Conservation (phyloP, 345 rosid species). For the Pistacia atlantica region DNA sequence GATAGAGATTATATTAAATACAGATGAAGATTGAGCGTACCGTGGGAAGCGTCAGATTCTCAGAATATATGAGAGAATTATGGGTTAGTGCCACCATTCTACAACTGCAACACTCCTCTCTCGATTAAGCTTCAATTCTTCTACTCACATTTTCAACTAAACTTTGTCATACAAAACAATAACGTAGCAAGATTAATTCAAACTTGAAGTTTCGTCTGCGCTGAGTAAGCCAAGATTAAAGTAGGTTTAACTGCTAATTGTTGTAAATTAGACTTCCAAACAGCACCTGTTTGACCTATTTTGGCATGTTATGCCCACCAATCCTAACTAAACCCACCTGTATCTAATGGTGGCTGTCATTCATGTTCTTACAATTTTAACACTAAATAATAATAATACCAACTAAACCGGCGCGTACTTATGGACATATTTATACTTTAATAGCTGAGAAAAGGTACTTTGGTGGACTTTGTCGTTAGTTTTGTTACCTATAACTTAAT, state of each 20-base stretch:
- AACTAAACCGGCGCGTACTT: neutral
- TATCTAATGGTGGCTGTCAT: slow-evolving; percentile 22
- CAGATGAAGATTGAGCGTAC: slow-evolving; percentile 24
- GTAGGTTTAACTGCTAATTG: slow-evolving; percentile 16
- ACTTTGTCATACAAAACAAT: neutral
- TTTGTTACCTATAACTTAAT: neutral
- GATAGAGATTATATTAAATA: too few species aligned
- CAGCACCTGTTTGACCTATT: neutral
- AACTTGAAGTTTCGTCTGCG: slow-evolving; percentile 20
- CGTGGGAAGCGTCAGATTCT: slow-evolving; percentile 43
- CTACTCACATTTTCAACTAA: neutral
- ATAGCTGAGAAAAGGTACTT: neutral
- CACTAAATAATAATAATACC: neutral
- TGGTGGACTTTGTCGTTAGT: slow-evolving; percentile 12
- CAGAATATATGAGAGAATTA: slow-evolving; percentile 36
- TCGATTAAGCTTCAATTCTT: neutral
- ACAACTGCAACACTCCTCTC: neutral
- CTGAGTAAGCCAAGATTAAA: neutral
- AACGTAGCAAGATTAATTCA: slow-evolving; percentile 9
- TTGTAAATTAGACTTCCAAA: neutral
- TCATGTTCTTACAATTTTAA: slow-evolving; percentile 31
- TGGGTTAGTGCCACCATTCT: slow-evolving; percentile 25
- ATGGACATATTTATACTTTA: slow-evolving; percentile 26
- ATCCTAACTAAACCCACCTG: neutral
- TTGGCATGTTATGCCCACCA: slow-evolving; percentile 35